Evolutionary conservation across 2,329 filamentous ascomycete species (phyloP).

Genomic region (Microdochium bolleyi): DNA sequence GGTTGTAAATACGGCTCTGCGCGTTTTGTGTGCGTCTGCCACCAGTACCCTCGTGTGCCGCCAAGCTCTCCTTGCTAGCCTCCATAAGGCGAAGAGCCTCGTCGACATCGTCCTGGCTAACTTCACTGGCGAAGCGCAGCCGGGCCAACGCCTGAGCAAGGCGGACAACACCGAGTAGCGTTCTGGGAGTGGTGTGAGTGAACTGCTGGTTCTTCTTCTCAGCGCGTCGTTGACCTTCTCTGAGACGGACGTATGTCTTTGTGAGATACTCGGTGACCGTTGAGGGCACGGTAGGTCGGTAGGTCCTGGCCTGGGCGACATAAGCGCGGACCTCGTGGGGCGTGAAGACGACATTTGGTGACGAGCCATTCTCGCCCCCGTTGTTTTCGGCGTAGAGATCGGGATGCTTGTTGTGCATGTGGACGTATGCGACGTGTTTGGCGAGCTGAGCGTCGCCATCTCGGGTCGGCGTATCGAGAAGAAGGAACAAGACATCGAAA

Average conservation of each 20-base stretch:
- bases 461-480: conserved; percentile 86
- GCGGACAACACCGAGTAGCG: conserved; percentile 85
- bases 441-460: conserved; percentile 90
- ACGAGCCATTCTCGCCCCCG: conserved; percentile 29
- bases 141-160: conserved; percentile 89
- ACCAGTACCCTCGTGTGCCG: conserved; percentile 53
- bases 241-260: conserved; percentile 90
- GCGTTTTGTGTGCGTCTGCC: conserved; percentile 65
- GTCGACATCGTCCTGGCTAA: conserved; percentile 89
- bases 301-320: conserved; percentile 85
- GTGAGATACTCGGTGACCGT: conserved; percentile 92
- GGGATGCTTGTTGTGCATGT: conserved; percentile 93
- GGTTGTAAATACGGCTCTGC: conserved; percentile 87
- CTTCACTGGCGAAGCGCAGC: conserved; percentile 77
- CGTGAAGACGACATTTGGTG: conserved; percentile 64
- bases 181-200: conserved; percentile 88
- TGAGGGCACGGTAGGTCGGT: conserved; percentile 77
- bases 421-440: conserved; percentile 90
- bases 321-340: conserved; percentile 94
- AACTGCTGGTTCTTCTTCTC: conserved; percentile 90
- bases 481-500: conserved; percentile 95
- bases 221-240: conserved; percentile 83
- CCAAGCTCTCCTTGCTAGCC: conserved; percentile 85
- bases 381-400: conserved; percentile 49
- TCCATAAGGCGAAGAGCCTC: conserved; percentile 87